phyloP scores from a whole-genome alignment of 306 rosid species.

The Acacia acuminata region DNA sequence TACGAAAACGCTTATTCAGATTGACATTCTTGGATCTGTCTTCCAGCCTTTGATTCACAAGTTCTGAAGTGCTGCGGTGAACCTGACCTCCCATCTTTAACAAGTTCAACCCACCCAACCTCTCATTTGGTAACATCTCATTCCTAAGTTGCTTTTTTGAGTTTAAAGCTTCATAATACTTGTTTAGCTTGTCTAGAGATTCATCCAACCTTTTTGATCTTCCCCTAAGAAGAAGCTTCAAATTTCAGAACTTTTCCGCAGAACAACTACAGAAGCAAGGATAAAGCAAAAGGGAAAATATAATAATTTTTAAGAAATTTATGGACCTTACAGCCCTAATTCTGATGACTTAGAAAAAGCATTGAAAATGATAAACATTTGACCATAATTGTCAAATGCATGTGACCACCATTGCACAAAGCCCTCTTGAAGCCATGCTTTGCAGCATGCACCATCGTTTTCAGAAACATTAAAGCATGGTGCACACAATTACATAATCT shows the following conservation, averaged over 20 bases:
- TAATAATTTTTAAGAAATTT: constrained; percentile 22
- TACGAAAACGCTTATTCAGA: constrained; percentile 68
- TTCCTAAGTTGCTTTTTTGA: constrained; percentile 62
- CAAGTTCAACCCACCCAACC: constrained; percentile 52
- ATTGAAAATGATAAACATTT: constrained; percentile 6
- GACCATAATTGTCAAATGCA: neutral
- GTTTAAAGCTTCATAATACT: constrained; percentile 65
- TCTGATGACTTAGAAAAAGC: constrained; percentile 16
- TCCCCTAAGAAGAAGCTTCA: constrained; percentile 47
- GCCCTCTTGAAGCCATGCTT: too few species aligned
- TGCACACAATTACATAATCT: neutral
- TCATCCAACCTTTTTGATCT: constrained; percentile 70
- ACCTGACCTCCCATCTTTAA: constrained; percentile 60
- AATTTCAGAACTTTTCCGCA: constrained; percentile 38
- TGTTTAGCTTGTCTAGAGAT: constrained; percentile 62
- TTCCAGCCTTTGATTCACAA: constrained; percentile 56
- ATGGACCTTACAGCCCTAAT: constrained; percentile 4
- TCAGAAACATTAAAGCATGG: neutral
- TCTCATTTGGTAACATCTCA: constrained; percentile 69
- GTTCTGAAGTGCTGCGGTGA: constrained; percentile 54
- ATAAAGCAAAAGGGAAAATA: constrained; percentile 14
- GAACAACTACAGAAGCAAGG: constrained; percentile 28
- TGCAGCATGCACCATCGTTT: neutral
- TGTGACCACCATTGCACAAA: neutral
- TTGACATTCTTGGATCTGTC: constrained; percentile 58